Evolutionary conservation across 2,329 filamentous ascomycete genomes (phyloP), one percentile per base, ranked within the genome.

Genomic region (Neocatenulostroma microsporum): DNA sequence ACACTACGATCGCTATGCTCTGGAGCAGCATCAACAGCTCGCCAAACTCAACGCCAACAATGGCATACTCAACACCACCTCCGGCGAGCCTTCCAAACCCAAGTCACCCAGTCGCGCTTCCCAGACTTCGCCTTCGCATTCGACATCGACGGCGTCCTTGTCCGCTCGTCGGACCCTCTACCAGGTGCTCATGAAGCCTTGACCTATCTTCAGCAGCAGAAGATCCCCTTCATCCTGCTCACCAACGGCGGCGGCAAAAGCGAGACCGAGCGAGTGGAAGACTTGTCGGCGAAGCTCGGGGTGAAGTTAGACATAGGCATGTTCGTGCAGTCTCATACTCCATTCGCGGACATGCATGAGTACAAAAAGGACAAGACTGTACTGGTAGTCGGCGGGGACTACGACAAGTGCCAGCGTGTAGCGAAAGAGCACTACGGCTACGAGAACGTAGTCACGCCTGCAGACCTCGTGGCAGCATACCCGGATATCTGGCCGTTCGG

Each of bases 171-270:
- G 3, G 76, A 80, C 44, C 79, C 84, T 3, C 79, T 96, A 30
- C 82, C 85, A 2, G 82, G 84, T 21, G 89, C 91, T 2, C 69
- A 76, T 1, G 72, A 84, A 53, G 74, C 87, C 11, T 73, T 98
- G 14, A 66, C 69, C 20, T 81, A 78, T 53, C 78, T 96, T 15
- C 78, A 87, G 49, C 64, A 72, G 30, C 73, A 87, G 54, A 70
- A 75, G 30, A 85, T 95, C 30, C 88, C 88, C 10, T 96, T 94
- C 64, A 89, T 98, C 53, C 76, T 98, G 21, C 72, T 98, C 45
- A 98, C 91, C 41, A 98, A 98, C 62, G 91, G 91, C 50, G 91
- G 91, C 27, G 91, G 91, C 40, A 86, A 82, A 55, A 76, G 79
- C 45, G 89, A 96, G 62, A 68, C 67, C 3, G 79, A 83, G 40